phyloP scores from a whole-genome alignment of 2,329 filamentous ascomycete genomes.

The Bipolaris sorokiniana region DNA sequence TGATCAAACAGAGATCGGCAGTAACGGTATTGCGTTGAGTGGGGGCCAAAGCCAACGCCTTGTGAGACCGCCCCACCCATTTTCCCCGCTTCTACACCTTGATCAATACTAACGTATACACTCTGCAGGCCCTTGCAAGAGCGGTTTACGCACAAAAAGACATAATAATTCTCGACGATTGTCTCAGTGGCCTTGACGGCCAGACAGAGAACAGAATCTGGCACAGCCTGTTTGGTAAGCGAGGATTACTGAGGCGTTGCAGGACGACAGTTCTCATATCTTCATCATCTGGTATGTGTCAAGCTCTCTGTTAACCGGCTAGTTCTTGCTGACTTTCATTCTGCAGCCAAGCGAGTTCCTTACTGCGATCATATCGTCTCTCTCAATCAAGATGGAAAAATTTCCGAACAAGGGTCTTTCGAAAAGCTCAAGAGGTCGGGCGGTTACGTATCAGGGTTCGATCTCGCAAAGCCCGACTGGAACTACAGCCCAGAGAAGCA shows the following conservation, averaged over 20 bases:
- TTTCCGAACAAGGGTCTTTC: conserved; percentile 52
- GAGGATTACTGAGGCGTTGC: conserved; percentile 54
- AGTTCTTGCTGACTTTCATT: neutral
- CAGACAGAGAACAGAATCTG: conserved; percentile 58
- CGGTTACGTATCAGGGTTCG: conserved; percentile 45
- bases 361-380: conserved; percentile 53
- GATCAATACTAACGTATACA: conserved; percentile 16
- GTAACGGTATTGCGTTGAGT: conserved; percentile 59
- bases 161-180: conserved; percentile 59
- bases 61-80: conserved; percentile 34
- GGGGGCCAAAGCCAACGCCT: conserved; percentile 61
- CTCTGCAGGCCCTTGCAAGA: conserved; percentile 55
- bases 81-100: conserved; percentile 19
- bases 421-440: conserved; percentile 42
- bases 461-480: conserved; percentile 42
- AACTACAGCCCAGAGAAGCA: conserved; percentile 39
- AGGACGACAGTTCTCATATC: conserved; percentile 44
- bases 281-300: conserved; percentile 30
- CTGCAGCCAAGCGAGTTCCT: conserved; percentile 42
- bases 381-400: conserved; percentile 42
- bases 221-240: conserved; percentile 53
- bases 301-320: too few relatives aligned
- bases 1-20: conserved; percentile 57
- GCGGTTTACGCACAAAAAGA: conserved; percentile 58
- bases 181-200: conserved; percentile 59